Percentiles rank a stretch among this genome's conserved stretches.
Conservation (phyloP, 2,329 filamentous ascomycete genomes). For the Phialocephala sp. region DNA sequence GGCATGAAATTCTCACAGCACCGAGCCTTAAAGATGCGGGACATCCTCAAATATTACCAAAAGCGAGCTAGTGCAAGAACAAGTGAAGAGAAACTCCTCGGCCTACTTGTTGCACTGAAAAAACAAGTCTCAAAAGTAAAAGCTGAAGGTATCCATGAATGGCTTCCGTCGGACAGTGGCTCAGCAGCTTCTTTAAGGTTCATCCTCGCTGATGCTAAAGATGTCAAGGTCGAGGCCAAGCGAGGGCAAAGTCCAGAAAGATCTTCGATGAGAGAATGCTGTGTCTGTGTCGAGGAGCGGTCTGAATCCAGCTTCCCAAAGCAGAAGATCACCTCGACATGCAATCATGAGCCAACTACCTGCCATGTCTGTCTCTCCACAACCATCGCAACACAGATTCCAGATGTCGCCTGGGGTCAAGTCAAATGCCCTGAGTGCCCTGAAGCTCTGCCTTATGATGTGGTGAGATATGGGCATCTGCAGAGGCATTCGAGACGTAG, state of each 20-base stretch:
- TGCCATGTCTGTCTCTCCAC: conserved; percentile 24
- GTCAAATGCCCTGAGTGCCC: conserved; percentile 60
- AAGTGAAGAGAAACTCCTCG: conserved; percentile 7
- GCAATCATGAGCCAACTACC: conserved; percentile 23
- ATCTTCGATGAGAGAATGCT: conserved; percentile 3
- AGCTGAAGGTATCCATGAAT: neutral
- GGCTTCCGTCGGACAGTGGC: neutral
- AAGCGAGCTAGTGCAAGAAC: conserved; percentile 2
- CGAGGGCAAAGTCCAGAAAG: neutral
- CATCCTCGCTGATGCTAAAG: conserved; percentile 4
- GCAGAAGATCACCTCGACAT: conserved; percentile 16
- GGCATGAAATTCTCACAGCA: conserved; percentile 5
- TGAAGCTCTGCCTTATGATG: conserved; percentile 48
- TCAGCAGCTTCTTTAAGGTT: neutral
- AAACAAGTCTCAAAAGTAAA: neutral
- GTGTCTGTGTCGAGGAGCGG: conserved; percentile 9
- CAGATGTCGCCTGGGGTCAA: conserved; percentile 47
- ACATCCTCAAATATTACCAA: conserved; percentile 12
- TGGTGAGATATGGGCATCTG: conserved; percentile 53
- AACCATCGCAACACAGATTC: conserved; percentile 26
- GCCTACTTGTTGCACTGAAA: neutral
- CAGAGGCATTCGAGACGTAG: conserved; percentile 51
- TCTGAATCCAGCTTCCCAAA: neutral
- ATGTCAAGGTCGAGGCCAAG: neutral
- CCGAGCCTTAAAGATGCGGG: neutral